These are phyloP conservation scores for Aureobasidium uvarum DNA, from an alignment of 2,329 filamentous ascomycete genomes.

Conservation along the genomic window DNA sequence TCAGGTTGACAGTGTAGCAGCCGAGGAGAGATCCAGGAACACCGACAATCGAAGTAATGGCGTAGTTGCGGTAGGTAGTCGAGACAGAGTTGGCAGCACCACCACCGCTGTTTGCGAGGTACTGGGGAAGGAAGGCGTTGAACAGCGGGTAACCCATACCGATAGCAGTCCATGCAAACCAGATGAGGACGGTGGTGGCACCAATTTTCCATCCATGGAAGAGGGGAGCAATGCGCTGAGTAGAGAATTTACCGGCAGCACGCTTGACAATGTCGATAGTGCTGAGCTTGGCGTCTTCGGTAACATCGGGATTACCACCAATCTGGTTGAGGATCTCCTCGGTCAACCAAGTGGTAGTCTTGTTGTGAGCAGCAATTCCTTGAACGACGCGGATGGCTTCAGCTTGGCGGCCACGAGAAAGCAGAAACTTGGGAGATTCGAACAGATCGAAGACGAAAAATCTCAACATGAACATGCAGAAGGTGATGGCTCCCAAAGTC, in stretches of 20 bases:
- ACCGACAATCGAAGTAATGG: slow-evolving; percentile 73
- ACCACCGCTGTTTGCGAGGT: slow-evolving; percentile 61
- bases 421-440: slow-evolving; percentile 81
- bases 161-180: slow-evolving; percentile 80
- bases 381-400: slow-evolving; percentile 80
- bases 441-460: slow-evolving; percentile 79
- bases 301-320: slow-evolving; percentile 50
- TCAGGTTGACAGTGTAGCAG: slow-evolving; percentile 67
- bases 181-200: slow-evolving; percentile 56
- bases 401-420: slow-evolving; percentile 70
- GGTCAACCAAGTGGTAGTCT: slow-evolving; percentile 70
- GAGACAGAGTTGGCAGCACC: slow-evolving; percentile 39
- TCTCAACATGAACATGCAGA: slow-evolving; percentile 73
- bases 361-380: slow-evolving; percentile 64
- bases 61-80: slow-evolving; percentile 69
- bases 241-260: slow-evolving; percentile 64
- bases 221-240: slow-evolving; percentile 64
- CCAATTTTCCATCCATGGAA: slow-evolving; percentile 52
- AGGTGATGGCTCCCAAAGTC: slow-evolving; percentile 68
- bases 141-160: slow-evolving; percentile 86
- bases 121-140: slow-evolving; percentile 87
- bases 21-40: slow-evolving; percentile 75
- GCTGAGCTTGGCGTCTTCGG: slow-evolving; percentile 43
- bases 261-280: slow-evolving; percentile 53
- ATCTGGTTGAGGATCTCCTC: slow-evolving; percentile 62